Conservation (phyloP, 75 land plant genomes). For the Adiantum capillusveneris region DNA sequence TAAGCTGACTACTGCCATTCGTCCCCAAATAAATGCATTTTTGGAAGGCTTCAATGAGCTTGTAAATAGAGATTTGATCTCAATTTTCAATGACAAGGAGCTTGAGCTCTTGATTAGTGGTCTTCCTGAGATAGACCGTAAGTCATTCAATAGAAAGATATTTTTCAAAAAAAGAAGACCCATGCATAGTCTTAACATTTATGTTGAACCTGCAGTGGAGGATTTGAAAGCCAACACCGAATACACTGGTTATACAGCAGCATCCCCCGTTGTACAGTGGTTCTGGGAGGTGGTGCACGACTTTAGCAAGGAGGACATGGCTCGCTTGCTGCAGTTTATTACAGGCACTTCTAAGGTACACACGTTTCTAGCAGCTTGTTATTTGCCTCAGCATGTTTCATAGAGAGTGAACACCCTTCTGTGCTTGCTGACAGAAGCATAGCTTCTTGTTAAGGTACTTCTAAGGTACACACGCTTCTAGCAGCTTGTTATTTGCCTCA, state of each 20-base stretch:
- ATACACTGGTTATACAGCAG: conserved; percentile 13
- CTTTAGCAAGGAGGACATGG: conserved; percentile 26
- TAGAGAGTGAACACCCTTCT: no score
- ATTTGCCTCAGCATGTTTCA: no score
- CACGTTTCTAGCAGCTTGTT: no score
- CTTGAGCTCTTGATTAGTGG: conserved; percentile 25
- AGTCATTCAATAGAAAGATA: not conserved
- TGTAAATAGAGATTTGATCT: conserved; percentile 11
- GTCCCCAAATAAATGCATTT: conserved; percentile 19
- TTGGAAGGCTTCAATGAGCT: conserved; percentile 23
- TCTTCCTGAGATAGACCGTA: conserved; percentile 23
- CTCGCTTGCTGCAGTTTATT: conserved; percentile 40
- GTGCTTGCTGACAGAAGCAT: not conserved
- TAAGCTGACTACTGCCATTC: conserved; percentile 10
- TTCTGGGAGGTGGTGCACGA: conserved; percentile 24
- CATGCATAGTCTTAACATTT: not conserved
- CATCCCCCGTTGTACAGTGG: conserved; percentile 21
- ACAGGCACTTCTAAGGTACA: conserved; percentile 46
- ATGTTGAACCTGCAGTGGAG: conserved; percentile 15
- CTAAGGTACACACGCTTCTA: no score
- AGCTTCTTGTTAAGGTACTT: not conserved
- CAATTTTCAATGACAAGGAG: conserved; percentile 26
- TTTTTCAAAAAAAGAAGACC: not conserved
- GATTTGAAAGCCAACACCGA: conserved; percentile 22
- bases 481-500: no score